A percentile compares a stretch with the other conserved stretches of the same genome.
phyloP scores from a whole-genome alignment of 352 stramenopile species.

The Phytophthora hybrid region DNA sequence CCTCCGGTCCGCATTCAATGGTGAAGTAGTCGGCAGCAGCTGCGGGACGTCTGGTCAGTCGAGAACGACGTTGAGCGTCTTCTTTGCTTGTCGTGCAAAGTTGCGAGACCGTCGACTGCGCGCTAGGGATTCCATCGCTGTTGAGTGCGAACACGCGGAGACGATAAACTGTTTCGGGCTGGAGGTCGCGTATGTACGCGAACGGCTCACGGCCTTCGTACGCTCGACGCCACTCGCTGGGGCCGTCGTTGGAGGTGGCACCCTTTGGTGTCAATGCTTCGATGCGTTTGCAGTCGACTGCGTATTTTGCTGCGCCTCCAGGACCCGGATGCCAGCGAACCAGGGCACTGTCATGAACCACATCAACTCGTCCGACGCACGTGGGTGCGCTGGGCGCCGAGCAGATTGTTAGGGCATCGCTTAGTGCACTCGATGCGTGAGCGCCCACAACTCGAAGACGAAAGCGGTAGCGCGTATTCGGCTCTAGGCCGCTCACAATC shows the following conservation, averaged over 20 bases:
- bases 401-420: conserved; percentile 76
- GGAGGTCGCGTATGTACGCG: conserved; percentile 66
- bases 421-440: conserved; percentile 80
- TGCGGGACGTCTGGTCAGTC: conserved; percentile 40
- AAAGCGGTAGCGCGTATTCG: conserved; percentile 91
- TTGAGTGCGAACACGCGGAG: conserved; percentile 89
- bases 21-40: conserved; percentile 74
- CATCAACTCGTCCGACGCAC: conserved; percentile 64
- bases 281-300: conserved; percentile 81
- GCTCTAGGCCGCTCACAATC: conserved; percentile 67
- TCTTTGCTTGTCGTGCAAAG: conserved; percentile 79
- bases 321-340: conserved; percentile 87
- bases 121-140: conserved; percentile 56
- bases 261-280: conserved; percentile 53
- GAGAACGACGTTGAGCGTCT: conserved; percentile 56
- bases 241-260: conserved; percentile 28
- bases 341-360: conserved; percentile 56
- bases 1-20: conserved; percentile 68
- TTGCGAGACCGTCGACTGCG: conserved; percentile 84
- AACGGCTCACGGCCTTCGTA: conserved; percentile 86
- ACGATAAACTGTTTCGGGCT: conserved; percentile 86
- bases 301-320: conserved; percentile 71
- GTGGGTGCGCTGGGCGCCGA: conserved; percentile 66
- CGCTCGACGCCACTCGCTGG: conserved; percentile 69
- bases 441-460: conserved; percentile 80